Percentiles rank a stretch among this genome's conserved stretches.
Evolutionary conservation across 176 grass and related monocot genomes (phyloP).

Genomic region (Rhynchospora pubera): DNA sequence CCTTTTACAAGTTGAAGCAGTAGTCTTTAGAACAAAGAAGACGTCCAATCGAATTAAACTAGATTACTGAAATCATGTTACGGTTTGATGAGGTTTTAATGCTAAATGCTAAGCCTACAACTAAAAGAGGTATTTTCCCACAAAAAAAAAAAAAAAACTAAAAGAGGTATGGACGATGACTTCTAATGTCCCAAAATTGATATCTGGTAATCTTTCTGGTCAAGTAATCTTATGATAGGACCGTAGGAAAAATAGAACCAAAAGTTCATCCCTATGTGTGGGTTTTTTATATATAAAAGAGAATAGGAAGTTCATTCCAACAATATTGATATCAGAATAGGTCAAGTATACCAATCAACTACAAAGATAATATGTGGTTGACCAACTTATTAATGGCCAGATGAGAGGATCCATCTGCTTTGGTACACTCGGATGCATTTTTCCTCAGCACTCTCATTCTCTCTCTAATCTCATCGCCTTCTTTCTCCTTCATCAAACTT

Average conservation of each 20-base stretch:
- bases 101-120: neutral
- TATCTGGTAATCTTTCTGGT: neutral
- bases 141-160: too few relatives aligned
- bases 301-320: neutral
- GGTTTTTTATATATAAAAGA: too few relatives aligned
- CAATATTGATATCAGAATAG: neutral
- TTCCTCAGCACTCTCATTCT: neutral
- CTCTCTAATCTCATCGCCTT: constrained; percentile 4
- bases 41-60: neutral
- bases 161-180: neutral
- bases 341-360: neutral
- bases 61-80: neutral
- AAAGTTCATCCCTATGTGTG: too few relatives aligned
- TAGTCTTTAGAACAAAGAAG: neutral
- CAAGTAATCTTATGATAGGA: neutral
- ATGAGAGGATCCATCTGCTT: constrained; percentile 3
- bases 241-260: neutral
- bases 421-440: neutral
- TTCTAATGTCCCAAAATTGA: neutral
- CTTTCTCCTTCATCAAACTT: constrained; percentile 23
- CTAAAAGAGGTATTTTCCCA: too few relatives aligned
- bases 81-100: neutral
- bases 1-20: neutral
- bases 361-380: constrained; percentile 4
- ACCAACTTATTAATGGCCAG: neutral